Evolutionary conservation across 371 early-diverging fungal genomes (phyloP).

Genomic region (Dichotomocladium elegans): DNA sequence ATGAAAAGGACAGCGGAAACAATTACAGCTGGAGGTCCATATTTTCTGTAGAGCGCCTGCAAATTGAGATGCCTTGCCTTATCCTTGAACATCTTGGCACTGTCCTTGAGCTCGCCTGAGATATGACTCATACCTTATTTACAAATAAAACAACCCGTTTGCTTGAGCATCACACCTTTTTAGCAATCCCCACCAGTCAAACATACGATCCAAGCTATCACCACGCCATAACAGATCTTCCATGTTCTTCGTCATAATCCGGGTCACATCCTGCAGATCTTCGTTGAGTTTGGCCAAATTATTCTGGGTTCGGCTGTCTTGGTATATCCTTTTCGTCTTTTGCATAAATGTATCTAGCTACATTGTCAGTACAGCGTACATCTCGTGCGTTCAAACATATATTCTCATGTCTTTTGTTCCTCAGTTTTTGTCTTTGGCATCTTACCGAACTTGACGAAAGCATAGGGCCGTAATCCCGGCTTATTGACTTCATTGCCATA

Average conservation of each 20-base stretch:
- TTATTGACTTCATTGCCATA: constrained; percentile 87
- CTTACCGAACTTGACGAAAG: constrained; percentile 93
- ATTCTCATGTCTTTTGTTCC: too few species aligned
- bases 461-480: constrained; percentile 90
- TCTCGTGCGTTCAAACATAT: background rate
- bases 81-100: constrained; percentile 50
- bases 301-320: constrained; percentile 90
- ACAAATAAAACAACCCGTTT: background rate
- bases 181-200: background rate
- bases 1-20: constrained; percentile 75
- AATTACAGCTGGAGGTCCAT: constrained; percentile 88
- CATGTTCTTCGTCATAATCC: constrained; percentile 98
- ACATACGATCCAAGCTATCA: constrained; percentile 74
- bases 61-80: constrained; percentile 77
- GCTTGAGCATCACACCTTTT: background rate
- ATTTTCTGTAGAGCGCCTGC: constrained; percentile 90
- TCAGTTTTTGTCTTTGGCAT: background rate
- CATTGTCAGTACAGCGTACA: background rate
- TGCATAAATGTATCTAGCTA: constrained; percentile 90
- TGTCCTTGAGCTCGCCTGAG: constrained; percentile 50
- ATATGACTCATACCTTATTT: constrained; percentile 43
- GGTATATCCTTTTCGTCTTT: constrained; percentile 92
- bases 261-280: constrained; percentile 92
- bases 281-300: constrained; percentile 93
- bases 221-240: constrained; percentile 94